Conservation (phyloP, 805 yeast species). For the Saitoella complicata region DNA sequence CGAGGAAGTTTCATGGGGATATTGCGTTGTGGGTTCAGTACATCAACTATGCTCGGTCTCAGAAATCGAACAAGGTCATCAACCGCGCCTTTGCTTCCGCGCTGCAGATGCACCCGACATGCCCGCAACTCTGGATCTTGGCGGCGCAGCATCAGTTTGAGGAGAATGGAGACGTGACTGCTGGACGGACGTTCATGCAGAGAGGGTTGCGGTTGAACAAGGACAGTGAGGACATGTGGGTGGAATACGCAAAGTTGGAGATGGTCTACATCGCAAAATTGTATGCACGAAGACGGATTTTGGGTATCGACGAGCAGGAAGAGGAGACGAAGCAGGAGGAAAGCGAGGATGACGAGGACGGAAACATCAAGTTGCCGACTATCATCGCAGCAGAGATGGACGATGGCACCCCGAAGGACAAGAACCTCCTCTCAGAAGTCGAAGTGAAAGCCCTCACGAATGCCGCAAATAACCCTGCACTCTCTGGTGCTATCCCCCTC, state of each 20-base stretch:
- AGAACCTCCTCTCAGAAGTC: too few species aligned
- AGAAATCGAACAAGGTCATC: constrained; percentile 19
- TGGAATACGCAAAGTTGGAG: constrained; percentile 76
- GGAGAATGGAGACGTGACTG: constrained; percentile 69
- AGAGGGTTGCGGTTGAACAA: constrained; percentile 71
- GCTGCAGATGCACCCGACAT: constrained; percentile 77
- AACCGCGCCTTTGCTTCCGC: constrained; percentile 43
- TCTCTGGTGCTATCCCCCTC: too few species aligned
- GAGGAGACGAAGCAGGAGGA: too few species aligned
- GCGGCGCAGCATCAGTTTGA: constrained; percentile 93
- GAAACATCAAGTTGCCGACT: too few species aligned
- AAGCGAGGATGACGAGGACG: too few species aligned
- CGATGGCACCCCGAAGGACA: too few species aligned
- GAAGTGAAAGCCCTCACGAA: too few species aligned
- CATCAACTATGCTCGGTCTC: constrained; percentile 34
- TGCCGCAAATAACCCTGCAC: too few species aligned
- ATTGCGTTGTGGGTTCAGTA: constrained; percentile 64
- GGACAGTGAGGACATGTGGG: constrained; percentile 59
- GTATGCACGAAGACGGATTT: constrained; percentile 63
- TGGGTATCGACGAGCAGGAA: constrained; percentile 17
- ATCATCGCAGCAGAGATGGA: too few species aligned
- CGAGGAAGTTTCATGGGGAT: constrained; percentile 63
- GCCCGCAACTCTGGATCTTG: constrained; percentile 79
- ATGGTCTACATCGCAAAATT: constrained; percentile 70
- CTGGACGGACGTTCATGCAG: constrained; percentile 76